Base-by-base conservation (phyloP, 129 eudicot species). In the Cynara cardunculus region DNA sequence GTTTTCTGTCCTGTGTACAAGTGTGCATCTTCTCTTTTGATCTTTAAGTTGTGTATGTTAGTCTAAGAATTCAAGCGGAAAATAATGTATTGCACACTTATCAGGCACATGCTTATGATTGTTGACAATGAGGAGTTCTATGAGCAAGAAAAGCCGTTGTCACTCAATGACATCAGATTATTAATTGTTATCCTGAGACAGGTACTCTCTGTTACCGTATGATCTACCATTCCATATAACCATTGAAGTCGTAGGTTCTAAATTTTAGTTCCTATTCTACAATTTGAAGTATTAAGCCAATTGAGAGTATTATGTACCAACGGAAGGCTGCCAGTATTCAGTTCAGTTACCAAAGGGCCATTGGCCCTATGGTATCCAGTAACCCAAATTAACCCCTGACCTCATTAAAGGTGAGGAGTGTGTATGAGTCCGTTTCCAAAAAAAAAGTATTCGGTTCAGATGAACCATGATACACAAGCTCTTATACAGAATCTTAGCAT, bases 71-170 rank as follows among this genome's bases (percentile, higher is more conserved):
- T 41, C 69, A 74, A 73, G 83, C 72, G 65, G 44, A 64, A 70
- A 80, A n/a, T 70, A 3, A 21, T 61, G 24, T 79, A 56, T 68
- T 27, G 64, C 53, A 18, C 69, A 61, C 79, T 64, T 84, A 77
- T 56, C 89, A 95, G 99, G 88, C 96, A 95, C 87, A 95, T 95
- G 99, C 96, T 95, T 82, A 95, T 79, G 84, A 89, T 95, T 76
- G 94, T 95, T 84, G 97, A 92, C 77, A 95, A 92, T 78, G 99
- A 95, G 87, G 99, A 95, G 86, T 95, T 95, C 77, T 95, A 95
- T 61, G 99, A 95, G 78, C 89, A 89, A 75, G 99, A 95, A 83
- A 95, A 90, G 82, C 99, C 99, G 18, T 89, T 95, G 68, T 89
- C 93, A 27, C 87, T 92, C 44, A 86, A 76, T 84, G 99, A 95